Percentiles rank a stretch among this genome's conserved stretches.
Evolutionary conservation across 1,284 basidiomycete species (phyloP).

Genomic region (Austroboletus niveus): DNA sequence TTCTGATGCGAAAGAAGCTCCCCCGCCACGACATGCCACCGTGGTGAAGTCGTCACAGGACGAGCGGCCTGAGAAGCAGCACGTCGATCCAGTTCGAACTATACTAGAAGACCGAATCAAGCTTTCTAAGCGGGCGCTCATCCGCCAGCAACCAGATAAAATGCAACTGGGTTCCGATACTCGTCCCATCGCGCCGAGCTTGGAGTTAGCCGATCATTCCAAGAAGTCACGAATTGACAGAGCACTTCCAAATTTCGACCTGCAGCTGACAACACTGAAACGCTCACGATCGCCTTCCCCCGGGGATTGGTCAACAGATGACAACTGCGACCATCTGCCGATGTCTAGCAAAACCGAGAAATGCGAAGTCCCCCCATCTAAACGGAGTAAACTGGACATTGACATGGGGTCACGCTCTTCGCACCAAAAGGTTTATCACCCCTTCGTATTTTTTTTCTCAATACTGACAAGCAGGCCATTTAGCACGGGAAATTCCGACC

Average conservation of each 20-base stretch:
- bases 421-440: constrained; percentile 20
- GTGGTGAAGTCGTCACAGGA: background rate
- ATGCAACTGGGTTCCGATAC: constrained; percentile 33
- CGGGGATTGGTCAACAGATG: constrained; percentile 21
- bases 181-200: constrained; percentile 39
- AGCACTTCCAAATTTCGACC: constrained; percentile 45
- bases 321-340: constrained; percentile 49
- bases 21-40: constrained; percentile 6
- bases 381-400: constrained; percentile 16
- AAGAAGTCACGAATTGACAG: constrained; percentile 29
- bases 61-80: background rate
- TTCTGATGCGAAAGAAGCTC: constrained; percentile 16
- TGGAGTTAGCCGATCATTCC: constrained; percentile 39
- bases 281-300: constrained; percentile 28
- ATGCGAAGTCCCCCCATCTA: constrained; percentile 11
- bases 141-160: constrained; percentile 32
- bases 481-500: background rate
- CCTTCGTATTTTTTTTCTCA: background rate
- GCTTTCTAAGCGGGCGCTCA: constrained; percentile 26
- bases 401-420: background rate
- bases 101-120: constrained; percentile 10
- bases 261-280: constrained; percentile 50
- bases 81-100: background rate
- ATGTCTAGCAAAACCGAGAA: constrained; percentile 26
- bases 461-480: constrained; percentile 13